phyloP scores from a whole-genome alignment of 768 basidiomycete genomes.

The Vararia minispora region DNA sequence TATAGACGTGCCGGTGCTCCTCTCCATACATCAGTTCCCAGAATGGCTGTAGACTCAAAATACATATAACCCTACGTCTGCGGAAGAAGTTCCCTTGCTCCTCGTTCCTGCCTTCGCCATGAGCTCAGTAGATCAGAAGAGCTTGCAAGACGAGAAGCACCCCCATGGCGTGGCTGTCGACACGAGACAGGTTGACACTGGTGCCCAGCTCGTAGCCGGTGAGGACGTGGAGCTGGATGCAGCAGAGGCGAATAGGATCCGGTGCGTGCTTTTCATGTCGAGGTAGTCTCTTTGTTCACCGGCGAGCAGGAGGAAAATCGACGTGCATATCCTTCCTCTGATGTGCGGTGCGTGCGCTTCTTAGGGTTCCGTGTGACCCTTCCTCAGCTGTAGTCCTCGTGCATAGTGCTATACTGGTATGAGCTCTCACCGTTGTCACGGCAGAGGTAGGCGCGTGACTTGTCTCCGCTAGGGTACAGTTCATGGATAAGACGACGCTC shows the following conservation, averaged over 20 bases:
- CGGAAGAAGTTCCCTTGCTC: too few relatives aligned
- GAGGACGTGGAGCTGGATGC: slow-evolving; percentile 35
- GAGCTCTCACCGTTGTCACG: too few relatives aligned
- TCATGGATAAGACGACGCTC: slow-evolving; percentile 68
- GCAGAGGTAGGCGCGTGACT: too few relatives aligned
- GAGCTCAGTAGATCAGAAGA: too few relatives aligned
- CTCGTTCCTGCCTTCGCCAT: too few relatives aligned
- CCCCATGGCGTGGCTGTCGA: slow-evolving; percentile 25
- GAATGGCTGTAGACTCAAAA: too few relatives aligned
- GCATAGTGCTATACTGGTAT: slow-evolving; percentile 45
- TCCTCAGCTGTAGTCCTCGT: not conserved
- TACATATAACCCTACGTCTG: too few relatives aligned
- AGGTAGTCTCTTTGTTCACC: too few relatives aligned
- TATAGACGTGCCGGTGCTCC: too few relatives aligned
- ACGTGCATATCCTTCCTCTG: slow-evolving; percentile 53
- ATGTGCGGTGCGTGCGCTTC: slow-evolving; percentile 49
- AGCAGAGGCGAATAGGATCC: slow-evolving; percentile 36
- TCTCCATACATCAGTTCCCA: too few relatives aligned
- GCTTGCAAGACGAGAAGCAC: slow-evolving; percentile 1
- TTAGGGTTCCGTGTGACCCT: not conserved
- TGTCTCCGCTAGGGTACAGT: slow-evolving; percentile 43
- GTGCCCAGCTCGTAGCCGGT: slow-evolving; percentile 43
- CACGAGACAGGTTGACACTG: slow-evolving; percentile 46
- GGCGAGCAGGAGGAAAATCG: slow-evolving; percentile 47
- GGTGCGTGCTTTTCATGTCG: too few relatives aligned